Conservation (phyloP, 2,329 filamentous ascomycete genomes). For the Diaporthe amygdali region DNA sequence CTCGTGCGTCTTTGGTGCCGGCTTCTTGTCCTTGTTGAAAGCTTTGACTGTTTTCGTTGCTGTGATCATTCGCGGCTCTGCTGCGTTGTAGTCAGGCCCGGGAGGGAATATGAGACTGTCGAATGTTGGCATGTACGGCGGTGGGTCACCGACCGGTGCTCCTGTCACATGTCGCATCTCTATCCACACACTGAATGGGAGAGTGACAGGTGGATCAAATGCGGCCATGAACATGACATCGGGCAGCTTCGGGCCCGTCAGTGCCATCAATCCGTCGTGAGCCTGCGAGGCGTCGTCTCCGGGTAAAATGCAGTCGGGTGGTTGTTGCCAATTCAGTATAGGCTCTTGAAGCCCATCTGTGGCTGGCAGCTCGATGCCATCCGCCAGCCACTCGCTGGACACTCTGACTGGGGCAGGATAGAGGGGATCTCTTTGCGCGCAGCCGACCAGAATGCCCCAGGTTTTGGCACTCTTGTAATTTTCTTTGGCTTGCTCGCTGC, state of each 20-base stretch:
- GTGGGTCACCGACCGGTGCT: slow-evolving; percentile 41
- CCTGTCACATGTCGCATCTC: slow-evolving; percentile 66
- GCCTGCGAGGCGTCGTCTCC: slow-evolving; percentile 43
- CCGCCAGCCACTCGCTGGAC: slow-evolving; percentile 76
- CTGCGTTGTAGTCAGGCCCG: slow-evolving; percentile 57
- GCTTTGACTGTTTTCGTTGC: slow-evolving; percentile 53
- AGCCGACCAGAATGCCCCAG: slow-evolving; percentile 74
- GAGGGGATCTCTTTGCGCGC: slow-evolving; percentile 51
- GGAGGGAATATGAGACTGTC: slow-evolving; percentile 64
- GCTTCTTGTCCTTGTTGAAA: slow-evolving; percentile 37
- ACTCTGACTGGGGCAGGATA: slow-evolving; percentile 68
- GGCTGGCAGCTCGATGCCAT: slow-evolving; percentile 59
- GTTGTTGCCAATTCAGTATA: slow-evolving; percentile 75
- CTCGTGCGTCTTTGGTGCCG: slow-evolving; percentile 46
- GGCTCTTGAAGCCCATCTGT: slow-evolving; percentile 42
- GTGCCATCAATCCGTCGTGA: slow-evolving; percentile 55
- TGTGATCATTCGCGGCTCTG: slow-evolving; percentile 61
- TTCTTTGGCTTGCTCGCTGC: slow-evolving; percentile 32
- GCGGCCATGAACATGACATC: slow-evolving; percentile 77
- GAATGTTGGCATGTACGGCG: slow-evolving; percentile 55
- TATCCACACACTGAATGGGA: slow-evolving; percentile 69
- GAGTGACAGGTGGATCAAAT: slow-evolving; percentile 75
- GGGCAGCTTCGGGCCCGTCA: slow-evolving; percentile 59
- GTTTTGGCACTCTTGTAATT: slow-evolving; percentile 50
- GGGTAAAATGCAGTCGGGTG: slow-evolving; percentile 65